A percentile compares a stretch with the other conserved stretches of the same genome.
These are phyloP conservation scores for Mortierella sp. DNA, from an alignment of 371 early-diverging fungal species.

Conservation along the genomic window DNA sequence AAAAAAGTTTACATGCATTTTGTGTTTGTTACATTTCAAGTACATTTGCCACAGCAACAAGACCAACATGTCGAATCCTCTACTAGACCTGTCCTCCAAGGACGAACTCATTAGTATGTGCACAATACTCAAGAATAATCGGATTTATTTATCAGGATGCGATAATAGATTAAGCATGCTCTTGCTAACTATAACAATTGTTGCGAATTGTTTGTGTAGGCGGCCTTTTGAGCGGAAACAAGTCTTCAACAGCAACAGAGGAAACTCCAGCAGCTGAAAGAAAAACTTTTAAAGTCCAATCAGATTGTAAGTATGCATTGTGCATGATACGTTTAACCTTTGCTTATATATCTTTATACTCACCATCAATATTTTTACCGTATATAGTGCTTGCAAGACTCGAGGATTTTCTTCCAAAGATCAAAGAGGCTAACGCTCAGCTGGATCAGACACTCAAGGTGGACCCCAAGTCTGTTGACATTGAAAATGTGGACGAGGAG, in stretches of 20 bases:
- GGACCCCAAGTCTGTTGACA: slow-evolving; percentile 55
- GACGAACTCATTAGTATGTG: slow-evolving; percentile 52
- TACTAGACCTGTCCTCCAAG: slow-evolving; percentile 46
- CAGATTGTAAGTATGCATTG: slow-evolving; percentile 27
- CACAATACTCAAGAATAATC: too few relatives aligned
- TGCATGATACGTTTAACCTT: neutral
- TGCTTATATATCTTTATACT: neutral
- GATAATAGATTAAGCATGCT: too few relatives aligned
- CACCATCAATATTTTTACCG: neutral
- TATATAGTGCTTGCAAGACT: slow-evolving; percentile 45
- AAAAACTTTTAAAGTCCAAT: slow-evolving; percentile 49
- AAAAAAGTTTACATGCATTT: slow-evolving; percentile 7
- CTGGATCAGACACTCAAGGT: slow-evolving; percentile 36
- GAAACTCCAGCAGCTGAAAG: slow-evolving; percentile 33
- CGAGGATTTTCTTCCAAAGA: slow-evolving; percentile 55
- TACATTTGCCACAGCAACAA: neutral
- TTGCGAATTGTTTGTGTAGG: slow-evolving; percentile 9
- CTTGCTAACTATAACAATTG: too few relatives aligned
- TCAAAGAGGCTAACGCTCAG: slow-evolving; percentile 52
- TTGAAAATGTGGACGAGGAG: slow-evolving; percentile 57
- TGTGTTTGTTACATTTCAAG: neutral
- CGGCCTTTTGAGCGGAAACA: slow-evolving; percentile 36
- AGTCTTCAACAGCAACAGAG: slow-evolving; percentile 4
- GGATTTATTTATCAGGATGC: too few relatives aligned
- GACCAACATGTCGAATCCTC: slow-evolving; percentile 35